A percentile compares a stretch with the other conserved stretches of the same genome.
Conservation (phyloP, 345 rosid species). For the Populus euphratica region DNA sequence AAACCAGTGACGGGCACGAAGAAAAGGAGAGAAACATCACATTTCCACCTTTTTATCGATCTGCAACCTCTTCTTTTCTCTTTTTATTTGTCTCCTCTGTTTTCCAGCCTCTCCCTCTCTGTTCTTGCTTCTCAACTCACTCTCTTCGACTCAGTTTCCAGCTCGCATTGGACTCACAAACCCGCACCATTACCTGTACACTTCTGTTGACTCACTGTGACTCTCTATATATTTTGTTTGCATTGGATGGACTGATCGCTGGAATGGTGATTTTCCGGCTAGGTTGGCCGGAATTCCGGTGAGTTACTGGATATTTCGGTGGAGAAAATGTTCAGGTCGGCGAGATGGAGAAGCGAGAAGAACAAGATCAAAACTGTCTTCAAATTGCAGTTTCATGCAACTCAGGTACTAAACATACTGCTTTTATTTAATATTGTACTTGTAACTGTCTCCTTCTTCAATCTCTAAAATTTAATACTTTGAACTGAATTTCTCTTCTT, state of each 20-base stretch:
- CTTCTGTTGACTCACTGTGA: background rate
- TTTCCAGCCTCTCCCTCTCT: background rate
- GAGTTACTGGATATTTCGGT: slow-evolving; percentile 11
- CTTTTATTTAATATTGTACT: background rate
- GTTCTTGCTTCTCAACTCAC: slow-evolving; percentile 11
- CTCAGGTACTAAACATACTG: slow-evolving; percentile 50
- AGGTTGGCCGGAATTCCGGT: slow-evolving; percentile 30
- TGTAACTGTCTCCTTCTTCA: background rate
- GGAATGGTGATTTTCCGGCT: slow-evolving; percentile 31
- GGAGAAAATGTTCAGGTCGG: slow-evolving; percentile 67
- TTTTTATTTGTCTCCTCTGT: background rate
- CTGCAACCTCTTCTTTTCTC: slow-evolving; percentile 28
- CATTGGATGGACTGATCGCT: slow-evolving; percentile 28
- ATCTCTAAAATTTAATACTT: background rate
- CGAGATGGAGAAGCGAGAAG: slow-evolving; percentile 78
- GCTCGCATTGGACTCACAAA: background rate
- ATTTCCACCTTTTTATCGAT: slow-evolving; percentile 37
- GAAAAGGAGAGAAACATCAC: background rate
- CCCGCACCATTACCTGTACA: background rate
- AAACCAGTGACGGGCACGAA: no score
- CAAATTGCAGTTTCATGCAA: slow-evolving; percentile 79
- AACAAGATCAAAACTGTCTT: slow-evolving; percentile 70
- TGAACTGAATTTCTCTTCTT: background rate
- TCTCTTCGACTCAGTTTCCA: slow-evolving; percentile 12
- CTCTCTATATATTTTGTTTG: background rate